A percentile compares a stretch with the other conserved stretches of the same genome.
These are phyloP conservation scores for Draba incana DNA, from an alignment of 345 rosid species.

Conservation along the genomic window DNA sequence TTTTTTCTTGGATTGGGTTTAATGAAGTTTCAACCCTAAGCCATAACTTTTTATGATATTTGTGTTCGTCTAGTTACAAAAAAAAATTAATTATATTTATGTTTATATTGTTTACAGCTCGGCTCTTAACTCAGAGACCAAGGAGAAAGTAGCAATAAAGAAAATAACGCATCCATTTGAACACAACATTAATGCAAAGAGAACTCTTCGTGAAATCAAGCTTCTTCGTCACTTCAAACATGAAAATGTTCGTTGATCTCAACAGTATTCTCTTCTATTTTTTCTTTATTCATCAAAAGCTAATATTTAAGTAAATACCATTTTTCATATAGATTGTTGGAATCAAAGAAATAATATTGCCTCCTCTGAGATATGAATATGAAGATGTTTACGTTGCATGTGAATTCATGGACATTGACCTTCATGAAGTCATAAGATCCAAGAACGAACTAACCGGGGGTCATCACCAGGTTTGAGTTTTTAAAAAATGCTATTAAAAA, in stretches of 20 bases:
- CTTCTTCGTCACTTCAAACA: conserved; percentile 95
- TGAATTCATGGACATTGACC: conserved; percentile 83
- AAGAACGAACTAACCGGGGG: conserved; percentile 59
- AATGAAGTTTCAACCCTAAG: neutral
- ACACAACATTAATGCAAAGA: conserved; percentile 80
- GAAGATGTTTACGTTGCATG: conserved; percentile 88
- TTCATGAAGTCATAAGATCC: conserved; percentile 65
- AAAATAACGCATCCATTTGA: conserved; percentile 84
- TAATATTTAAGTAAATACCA: conserved; percentile 6
- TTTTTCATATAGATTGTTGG: conserved; percentile 69
- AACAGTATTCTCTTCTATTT: neutral
- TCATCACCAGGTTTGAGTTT: conserved; percentile 71
- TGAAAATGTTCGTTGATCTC: conserved; percentile 75
- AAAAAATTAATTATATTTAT: neutral
- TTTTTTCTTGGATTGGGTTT: neutral
- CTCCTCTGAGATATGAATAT: conserved; percentile 64
- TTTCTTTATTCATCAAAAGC: neutral
- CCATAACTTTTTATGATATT: neutral
- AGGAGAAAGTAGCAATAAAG: conserved; percentile 83
- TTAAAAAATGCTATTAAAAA: too few relatives aligned
- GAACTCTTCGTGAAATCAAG: conserved; percentile 97
- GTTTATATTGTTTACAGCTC: conserved; percentile 47
- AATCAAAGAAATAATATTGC: conserved; percentile 87
- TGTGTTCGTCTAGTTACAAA: neutral
- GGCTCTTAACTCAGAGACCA: conserved; percentile 73